Evolutionary conservation across 164 flowering plant genomes (phyloP).

Genomic region (Aristolochia contorta): DNA sequence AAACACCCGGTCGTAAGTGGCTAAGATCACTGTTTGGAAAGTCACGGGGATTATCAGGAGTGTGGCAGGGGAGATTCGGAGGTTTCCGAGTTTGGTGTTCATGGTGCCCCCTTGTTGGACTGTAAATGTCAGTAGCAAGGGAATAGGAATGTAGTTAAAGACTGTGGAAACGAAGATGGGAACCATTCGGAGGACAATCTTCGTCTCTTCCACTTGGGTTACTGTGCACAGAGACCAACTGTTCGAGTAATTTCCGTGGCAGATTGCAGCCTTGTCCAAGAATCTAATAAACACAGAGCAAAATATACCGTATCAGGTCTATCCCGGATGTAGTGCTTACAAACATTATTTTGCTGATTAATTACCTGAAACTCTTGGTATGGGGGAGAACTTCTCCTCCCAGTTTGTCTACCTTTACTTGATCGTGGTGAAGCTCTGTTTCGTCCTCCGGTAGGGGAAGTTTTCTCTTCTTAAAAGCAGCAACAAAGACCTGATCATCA

Average conservation of each 20-base stretch:
- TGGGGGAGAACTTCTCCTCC: slow-evolving; percentile 9
- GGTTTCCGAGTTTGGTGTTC: slow-evolving; percentile 41
- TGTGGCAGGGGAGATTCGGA: slow-evolving; percentile 33
- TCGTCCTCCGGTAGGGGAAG: slow-evolving; percentile 18
- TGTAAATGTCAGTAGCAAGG: slow-evolving; percentile 41
- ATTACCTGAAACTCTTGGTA: slow-evolving; percentile 12
- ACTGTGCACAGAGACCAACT: slow-evolving; percentile 28
- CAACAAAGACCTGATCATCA: slow-evolving; percentile 41
- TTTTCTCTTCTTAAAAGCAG: slow-evolving; percentile 23
- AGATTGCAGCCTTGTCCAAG: slow-evolving; percentile 24
- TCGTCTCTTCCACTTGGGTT: slow-evolving; percentile 33
- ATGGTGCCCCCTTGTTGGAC: slow-evolving; percentile 56
- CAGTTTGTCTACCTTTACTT: slow-evolving; percentile 2
- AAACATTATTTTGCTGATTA: not conserved
- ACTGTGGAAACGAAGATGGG: not conserved
- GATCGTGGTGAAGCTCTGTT: slow-evolving; percentile 22
- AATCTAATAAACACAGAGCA: slow-evolving; percentile 1
- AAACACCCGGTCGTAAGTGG: slow-evolving; percentile 41
- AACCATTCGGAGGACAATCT: slow-evolving; percentile 2
- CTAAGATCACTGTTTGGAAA: slow-evolving; percentile 42
- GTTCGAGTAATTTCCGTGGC: slow-evolving; percentile 19
- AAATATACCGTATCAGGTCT: too few relatives aligned
- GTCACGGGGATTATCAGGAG: slow-evolving; percentile 37
- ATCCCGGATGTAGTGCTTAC: too few relatives aligned
- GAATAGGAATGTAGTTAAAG: slow-evolving; percentile 2